A percentile compares a stretch with the other conserved stretches of the same genome.
Conservation (phyloP, 2,329 filamentous ascomycete species). For the Dothistroma septosporum region DNA sequence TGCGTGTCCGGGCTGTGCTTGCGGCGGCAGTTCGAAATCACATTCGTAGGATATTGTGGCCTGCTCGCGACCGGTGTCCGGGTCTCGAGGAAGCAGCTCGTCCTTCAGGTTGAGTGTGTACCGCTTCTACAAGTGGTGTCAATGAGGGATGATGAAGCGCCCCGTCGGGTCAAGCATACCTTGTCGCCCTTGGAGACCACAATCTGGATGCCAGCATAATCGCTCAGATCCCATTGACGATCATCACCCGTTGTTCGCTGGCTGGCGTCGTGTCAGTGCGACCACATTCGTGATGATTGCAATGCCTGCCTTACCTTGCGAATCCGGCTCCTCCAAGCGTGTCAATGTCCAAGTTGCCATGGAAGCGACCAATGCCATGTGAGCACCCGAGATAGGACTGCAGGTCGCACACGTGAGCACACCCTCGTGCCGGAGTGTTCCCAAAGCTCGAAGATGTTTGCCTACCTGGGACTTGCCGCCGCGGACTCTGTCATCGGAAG, state of each 20-base stretch:
- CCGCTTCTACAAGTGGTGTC: constrained; percentile 45
- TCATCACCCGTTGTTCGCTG: constrained; percentile 62
- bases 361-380: constrained; percentile 50
- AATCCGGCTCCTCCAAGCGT: constrained; percentile 78
- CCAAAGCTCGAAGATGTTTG: neutral
- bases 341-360: constrained; percentile 66
- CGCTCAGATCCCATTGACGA: constrained; percentile 59
- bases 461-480: constrained; percentile 61
- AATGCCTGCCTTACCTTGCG: constrained; percentile 39
- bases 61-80: constrained; percentile 64
- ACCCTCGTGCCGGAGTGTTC: neutral
- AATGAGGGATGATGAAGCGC: neutral
- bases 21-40: constrained; percentile 52
- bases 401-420: neutral
- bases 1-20: constrained; percentile 24
- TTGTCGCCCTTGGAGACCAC: constrained; percentile 53
- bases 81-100: constrained; percentile 52
- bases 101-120: constrained; percentile 78
- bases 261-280: constrained; percentile 38
- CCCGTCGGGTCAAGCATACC: constrained; percentile 19
- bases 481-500: constrained; percentile 72
- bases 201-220: constrained; percentile 54
- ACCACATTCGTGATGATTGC: neutral
- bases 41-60: constrained; percentile 71
- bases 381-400: constrained; percentile 45